Evolutionary conservation across 2,329 filamentous ascomycete species (phyloP).

Genomic region (Cordyceps cicadae): DNA sequence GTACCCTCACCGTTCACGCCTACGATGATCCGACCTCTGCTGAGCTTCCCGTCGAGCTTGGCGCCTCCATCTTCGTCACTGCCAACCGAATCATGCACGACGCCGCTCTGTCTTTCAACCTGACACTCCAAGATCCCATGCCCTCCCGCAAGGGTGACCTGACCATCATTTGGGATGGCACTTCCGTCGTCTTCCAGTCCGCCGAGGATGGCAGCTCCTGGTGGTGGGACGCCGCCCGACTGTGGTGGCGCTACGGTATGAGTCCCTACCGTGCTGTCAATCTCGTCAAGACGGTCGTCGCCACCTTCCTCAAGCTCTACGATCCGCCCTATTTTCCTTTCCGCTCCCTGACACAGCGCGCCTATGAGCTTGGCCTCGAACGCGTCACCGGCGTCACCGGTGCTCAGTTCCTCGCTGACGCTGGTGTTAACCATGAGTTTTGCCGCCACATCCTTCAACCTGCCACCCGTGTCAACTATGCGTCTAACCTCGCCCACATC

Average conservation of each 20-base stretch:
- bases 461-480: slow-evolving; percentile 89
- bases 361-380: slow-evolving; percentile 58
- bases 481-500: slow-evolving; percentile 75
- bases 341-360: slow-evolving; percentile 60
- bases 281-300: slow-evolving; percentile 63
- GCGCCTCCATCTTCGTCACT: slow-evolving; percentile 84
- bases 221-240: slow-evolving; percentile 74
- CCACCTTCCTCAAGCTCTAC: slow-evolving; percentile 72
- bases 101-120: slow-evolving; percentile 62
- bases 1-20: slow-evolving; percentile 74
- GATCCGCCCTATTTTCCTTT: slow-evolving; percentile 79
- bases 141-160: slow-evolving; percentile 42
- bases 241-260: slow-evolving; percentile 79
- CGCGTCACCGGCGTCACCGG: slow-evolving; percentile 64
- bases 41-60: slow-evolving; percentile 65
- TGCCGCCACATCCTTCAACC: slow-evolving; percentile 79
- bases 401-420: slow-evolving; percentile 58
- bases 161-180: slow-evolving; percentile 79
- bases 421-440: slow-evolving; percentile 60
- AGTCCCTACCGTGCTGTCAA: slow-evolving; percentile 66
- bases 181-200: slow-evolving; percentile 61
- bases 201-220: slow-evolving; percentile 47
- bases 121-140: slow-evolving; percentile 44
- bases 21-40: slow-evolving; percentile 54
- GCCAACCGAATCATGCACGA: slow-evolving; percentile 76